Evolutionary conservation across 2,329 filamentous ascomycete genomes (phyloP).

Genomic region (Dactylellina cionopaga): DNA sequence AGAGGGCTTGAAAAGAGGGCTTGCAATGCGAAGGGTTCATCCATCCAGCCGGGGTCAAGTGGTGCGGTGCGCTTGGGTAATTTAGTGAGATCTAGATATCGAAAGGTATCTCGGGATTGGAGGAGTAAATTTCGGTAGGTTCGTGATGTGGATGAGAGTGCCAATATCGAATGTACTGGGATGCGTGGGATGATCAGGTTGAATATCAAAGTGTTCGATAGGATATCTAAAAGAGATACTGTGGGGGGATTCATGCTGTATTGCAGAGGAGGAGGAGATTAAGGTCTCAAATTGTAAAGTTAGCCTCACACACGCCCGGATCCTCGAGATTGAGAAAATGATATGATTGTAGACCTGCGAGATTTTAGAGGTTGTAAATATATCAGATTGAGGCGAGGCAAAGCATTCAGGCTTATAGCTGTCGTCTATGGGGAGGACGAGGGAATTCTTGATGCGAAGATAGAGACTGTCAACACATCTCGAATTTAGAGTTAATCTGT

Average conservation of each 20-base stretch:
- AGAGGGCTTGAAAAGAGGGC: slow-evolving; percentile 34
- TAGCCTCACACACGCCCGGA: too few relatives aligned
- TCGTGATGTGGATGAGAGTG: slow-evolving; percentile 23
- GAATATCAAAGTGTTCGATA: slow-evolving; percentile 33
- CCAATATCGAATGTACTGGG: slow-evolving; percentile 6
- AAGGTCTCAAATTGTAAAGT: too few relatives aligned
- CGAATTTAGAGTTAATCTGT: too few relatives aligned
- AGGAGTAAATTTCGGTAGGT: slow-evolving; percentile 5
- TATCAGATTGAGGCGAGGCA: too few relatives aligned
- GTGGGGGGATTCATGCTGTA: not conserved
- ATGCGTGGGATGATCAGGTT: slow-evolving; percentile 35
- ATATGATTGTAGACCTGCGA: too few relatives aligned
- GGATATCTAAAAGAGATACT: slow-evolving; percentile 14
- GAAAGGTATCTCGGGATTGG: slow-evolving; percentile 36
- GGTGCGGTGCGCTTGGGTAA: slow-evolving; percentile 10
- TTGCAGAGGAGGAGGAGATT: too few relatives aligned
- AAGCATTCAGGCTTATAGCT: too few relatives aligned
- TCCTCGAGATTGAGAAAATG: too few relatives aligned
- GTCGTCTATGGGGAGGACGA: too few relatives aligned
- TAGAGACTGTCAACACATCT: too few relatives aligned
- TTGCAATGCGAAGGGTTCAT: slow-evolving; percentile 32
- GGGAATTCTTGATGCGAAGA: too few relatives aligned
- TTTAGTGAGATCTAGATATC: slow-evolving; percentile 18
- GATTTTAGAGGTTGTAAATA: too few relatives aligned
- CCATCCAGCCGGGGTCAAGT: slow-evolving; percentile 26